Percentiles rank a stretch among this genome's conserved stretches.
These are phyloP conservation scores for Rubroboletus pulcherrimus DNA, from an alignment of 768 basidiomycete genomes.

Conservation along the genomic window DNA sequence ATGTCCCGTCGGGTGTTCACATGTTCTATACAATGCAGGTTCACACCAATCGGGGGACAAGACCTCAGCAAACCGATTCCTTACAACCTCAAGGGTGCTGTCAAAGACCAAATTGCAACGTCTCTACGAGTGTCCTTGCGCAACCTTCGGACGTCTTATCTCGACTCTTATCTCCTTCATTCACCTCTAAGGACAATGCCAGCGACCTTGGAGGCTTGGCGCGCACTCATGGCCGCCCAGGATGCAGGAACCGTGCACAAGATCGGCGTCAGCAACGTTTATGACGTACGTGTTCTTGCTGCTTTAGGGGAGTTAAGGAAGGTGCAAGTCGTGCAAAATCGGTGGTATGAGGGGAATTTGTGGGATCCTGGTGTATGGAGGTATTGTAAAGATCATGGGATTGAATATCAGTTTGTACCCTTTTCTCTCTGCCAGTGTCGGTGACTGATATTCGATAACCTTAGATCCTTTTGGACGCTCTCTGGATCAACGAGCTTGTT, in stretches of 20 bases:
- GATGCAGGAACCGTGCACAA: slow-evolving; percentile 57
- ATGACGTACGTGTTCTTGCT: slow-evolving; percentile 55
- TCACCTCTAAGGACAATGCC: slow-evolving; percentile 59
- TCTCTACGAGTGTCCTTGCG: slow-evolving; percentile 63
- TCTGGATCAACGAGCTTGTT: slow-evolving; percentile 70
- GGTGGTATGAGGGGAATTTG: slow-evolving; percentile 78
- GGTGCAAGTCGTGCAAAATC: slow-evolving; percentile 75
- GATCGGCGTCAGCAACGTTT: slow-evolving; percentile 78
- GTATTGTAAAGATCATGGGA: slow-evolving; percentile 59
- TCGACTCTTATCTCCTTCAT: slow-evolving; percentile 80
- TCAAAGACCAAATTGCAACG: slow-evolving; percentile 55
- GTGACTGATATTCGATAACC: neutral
- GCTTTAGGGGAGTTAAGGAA: slow-evolving; percentile 50
- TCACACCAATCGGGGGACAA: slow-evolving; percentile 71
- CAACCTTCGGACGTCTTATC: slow-evolving; percentile 67
- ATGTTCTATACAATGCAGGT: slow-evolving; percentile 40
- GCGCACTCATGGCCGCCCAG: slow-evolving; percentile 54
- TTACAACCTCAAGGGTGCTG: slow-evolving; percentile 52
- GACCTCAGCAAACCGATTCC: slow-evolving; percentile 68
- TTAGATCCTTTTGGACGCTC: slow-evolving; percentile 84
- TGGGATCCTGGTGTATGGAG: slow-evolving; percentile 67
- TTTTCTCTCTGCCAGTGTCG: neutral
- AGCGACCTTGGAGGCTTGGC: slow-evolving; percentile 69
- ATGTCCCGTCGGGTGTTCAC: neutral
- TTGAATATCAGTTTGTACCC: slow-evolving; percentile 65